Evolutionary conservation across 352 stramenopile species (phyloP).

Genomic region (Phytophthora cajani): DNA sequence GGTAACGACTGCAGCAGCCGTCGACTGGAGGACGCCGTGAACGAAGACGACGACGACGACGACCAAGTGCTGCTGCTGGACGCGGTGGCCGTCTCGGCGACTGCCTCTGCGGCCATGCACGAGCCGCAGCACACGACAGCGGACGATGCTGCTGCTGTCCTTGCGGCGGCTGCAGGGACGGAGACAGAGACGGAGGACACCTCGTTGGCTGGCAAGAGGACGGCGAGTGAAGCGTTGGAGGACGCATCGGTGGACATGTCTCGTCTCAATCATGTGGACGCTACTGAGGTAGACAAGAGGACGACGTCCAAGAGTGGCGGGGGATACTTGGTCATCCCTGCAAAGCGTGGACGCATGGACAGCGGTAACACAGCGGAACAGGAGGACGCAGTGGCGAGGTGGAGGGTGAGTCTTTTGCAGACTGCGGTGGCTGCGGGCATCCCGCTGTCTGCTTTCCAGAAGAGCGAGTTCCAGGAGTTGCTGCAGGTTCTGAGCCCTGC

Average conservation of each 20-base stretch:
- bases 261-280: slow-evolving; percentile 10
- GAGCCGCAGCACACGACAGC: slow-evolving; percentile 5
- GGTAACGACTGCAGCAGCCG: neutral
- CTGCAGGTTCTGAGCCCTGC: slow-evolving; percentile 36
- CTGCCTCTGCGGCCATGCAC: neutral
- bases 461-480: slow-evolving; percentile 52
- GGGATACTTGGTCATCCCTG: slow-evolving; percentile 10
- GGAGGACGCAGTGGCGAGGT: slow-evolving; percentile 18
- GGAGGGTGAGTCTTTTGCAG: slow-evolving; percentile 40
- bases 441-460: slow-evolving; percentile 47
- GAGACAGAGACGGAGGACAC: slow-evolving; percentile 2
- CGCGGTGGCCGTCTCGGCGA: slow-evolving; percentile 5
- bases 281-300: slow-evolving; percentile 6
- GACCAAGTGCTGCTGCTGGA: slow-evolving; percentile 40
- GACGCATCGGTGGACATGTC: slow-evolving; percentile 13
- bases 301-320: slow-evolving; percentile 5
- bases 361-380: slow-evolving; percentile 12
- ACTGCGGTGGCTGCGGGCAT: slow-evolving; percentile 45
- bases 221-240: slow-evolving; percentile 22
- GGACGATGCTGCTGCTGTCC: slow-evolving; percentile 14
- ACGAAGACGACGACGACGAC: slow-evolving; percentile 9
- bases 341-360: slow-evolving; percentile 28
- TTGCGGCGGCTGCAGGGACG: neutral
- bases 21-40: slow-evolving; percentile 8
- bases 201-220: slow-evolving; percentile 17